phyloP scores from a whole-genome alignment of 2,329 filamentous ascomycete genomes.

The Didymella glomerata region DNA sequence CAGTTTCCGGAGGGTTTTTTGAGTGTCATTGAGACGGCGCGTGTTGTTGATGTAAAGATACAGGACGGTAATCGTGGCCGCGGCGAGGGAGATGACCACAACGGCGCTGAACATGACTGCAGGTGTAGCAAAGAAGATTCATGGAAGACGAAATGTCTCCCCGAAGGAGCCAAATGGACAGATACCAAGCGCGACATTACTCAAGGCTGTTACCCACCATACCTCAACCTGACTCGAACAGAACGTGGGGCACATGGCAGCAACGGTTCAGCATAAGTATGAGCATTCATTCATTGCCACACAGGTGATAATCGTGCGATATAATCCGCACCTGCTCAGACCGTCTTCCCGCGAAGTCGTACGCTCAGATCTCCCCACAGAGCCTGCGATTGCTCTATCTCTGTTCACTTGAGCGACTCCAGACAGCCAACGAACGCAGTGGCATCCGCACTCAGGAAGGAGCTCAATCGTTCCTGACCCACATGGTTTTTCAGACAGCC shows the following conservation, averaged over 20 bases:
- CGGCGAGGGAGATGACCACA: background rate
- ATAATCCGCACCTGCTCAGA: background rate
- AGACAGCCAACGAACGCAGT: background rate
- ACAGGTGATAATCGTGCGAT: background rate
- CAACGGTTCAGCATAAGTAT: background rate
- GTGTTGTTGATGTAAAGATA: background rate
- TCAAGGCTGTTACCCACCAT: background rate
- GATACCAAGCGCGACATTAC: background rate
- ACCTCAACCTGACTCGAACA: background rate
- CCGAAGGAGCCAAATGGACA: background rate
- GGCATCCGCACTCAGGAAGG: background rate
- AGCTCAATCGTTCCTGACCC: background rate
- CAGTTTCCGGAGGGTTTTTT: background rate
- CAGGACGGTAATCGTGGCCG: background rate
- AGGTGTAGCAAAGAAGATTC: background rate
- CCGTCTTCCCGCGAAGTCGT: background rate
- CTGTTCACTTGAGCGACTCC: background rate
- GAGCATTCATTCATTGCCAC: background rate
- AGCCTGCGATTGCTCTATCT: background rate
- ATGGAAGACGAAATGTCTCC: background rate
- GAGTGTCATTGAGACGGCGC: background rate
- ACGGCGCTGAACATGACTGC: background rate
- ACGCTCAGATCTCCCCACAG: background rate
- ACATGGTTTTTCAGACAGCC: background rate
- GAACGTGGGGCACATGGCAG: no score